phyloP scores from a whole-genome alignment of 345 rosid genomes.

The Pugionium cornutum region DNA sequence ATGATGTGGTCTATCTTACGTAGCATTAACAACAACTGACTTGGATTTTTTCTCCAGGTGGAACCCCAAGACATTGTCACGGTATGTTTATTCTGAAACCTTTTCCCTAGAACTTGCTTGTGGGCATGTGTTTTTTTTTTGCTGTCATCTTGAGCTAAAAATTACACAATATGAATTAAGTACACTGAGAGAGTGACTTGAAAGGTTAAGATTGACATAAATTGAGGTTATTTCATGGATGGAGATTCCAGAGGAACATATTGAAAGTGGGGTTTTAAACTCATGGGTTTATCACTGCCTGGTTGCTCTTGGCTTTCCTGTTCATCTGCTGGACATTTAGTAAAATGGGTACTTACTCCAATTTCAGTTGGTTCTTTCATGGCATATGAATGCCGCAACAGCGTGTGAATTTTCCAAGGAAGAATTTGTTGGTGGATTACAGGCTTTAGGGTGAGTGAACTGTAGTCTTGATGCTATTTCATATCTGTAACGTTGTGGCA shows the following conservation, averaged over 20 bases:
- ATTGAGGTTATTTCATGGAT: not conserved
- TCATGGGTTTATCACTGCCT: conserved; percentile 4
- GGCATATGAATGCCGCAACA: conserved; percentile 99
- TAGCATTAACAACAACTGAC: conserved; percentile 27
- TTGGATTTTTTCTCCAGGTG: conserved; percentile 58
- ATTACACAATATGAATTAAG: not conserved
- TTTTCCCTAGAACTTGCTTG: conserved; percentile 21
- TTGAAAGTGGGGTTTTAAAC: not conserved
- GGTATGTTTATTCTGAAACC: conserved; percentile 53
- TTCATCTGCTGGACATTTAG: not conserved
- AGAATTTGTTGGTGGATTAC: conserved; percentile 83
- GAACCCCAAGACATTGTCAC: conserved; percentile 99
- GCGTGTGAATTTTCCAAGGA: conserved; percentile 94
- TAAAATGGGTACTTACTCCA: conserved; percentile 11
- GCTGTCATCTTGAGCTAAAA: not conserved
- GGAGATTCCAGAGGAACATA: conserved; percentile 6
- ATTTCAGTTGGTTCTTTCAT: conserved; percentile 88
- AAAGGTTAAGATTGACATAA: conserved; percentile 5
- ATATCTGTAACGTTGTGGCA: conserved; percentile 1
- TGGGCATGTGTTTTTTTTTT: not conserved
- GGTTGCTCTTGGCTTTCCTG: not conserved
- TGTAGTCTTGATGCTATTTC: conserved; percentile 3
- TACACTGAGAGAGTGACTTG: conserved; percentile 8
- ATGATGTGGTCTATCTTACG: conserved; percentile 12
- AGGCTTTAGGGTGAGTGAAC: conserved; percentile 70